Evolutionary conservation across 176 grass and related monocot species (phyloP), one percentile per base, ranked within the genome.

Genomic region (Triticum turgidum): DNA sequence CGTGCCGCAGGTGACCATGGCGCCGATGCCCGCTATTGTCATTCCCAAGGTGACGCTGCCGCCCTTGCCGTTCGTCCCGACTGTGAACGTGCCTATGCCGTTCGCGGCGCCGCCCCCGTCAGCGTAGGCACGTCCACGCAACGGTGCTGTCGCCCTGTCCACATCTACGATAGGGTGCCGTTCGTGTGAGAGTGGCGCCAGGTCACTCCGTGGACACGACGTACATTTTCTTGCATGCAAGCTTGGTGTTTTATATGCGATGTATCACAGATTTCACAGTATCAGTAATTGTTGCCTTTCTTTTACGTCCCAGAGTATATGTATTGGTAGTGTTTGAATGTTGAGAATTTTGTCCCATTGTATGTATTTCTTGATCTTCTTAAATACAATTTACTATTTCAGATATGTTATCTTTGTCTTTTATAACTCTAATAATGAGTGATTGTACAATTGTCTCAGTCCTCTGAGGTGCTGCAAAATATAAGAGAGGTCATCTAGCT

Each of bases 41-140:
- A n/a, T 65, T 4, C 61, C 78, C 35, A 39, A 61, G 18, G 62
- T 45, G 9, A 37, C 42, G 0, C 17, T 82, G 63, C 76, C 65
- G 21, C 85, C 69, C 13, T 39, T 87, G 63, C 79, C 79, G 0
- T 64, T 73, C 69, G 37, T 70, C 81, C 80, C 84, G 14, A 12
- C 2, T 12, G 82, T 74, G 8, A 85, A 68, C 41, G 58, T 67
- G 7, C 80, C 85, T 4, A 38, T 84, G 79, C 67, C 85, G 4
- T 76, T 84, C 76, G 18, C 37, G 42, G 75, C 76, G 1, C 76
- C 85, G 15, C 47, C 85, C 7, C 81, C 85, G 2, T 79, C 89
- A 20, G 61, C 61, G 6, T 83, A 87, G 56, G 12, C 5, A 8
- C 14, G 11, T 9, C 7, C 12, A 33, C 6, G 11, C 6, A 1